phyloP scores from a whole-genome alignment of 768 basidiomycete species.

The Amanita phalloides region DNA sequence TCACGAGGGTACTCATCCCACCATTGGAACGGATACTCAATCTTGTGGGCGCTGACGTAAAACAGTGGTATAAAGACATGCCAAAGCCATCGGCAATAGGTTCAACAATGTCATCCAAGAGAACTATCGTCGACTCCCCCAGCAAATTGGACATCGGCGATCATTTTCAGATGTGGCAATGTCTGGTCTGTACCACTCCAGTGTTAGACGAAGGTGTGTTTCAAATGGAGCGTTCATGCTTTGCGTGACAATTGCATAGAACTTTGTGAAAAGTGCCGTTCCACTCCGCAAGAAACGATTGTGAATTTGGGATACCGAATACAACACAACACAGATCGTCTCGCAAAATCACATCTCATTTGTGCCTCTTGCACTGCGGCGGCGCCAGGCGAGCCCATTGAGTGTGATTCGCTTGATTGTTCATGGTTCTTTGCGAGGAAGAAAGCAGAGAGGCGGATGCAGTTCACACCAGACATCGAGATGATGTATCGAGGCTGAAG shows the following conservation, averaged over 20 bases:
- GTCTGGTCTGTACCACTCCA: constrained; percentile 52
- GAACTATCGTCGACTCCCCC: constrained; percentile 17
- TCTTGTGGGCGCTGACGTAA: constrained; percentile 81
- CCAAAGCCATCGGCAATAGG: constrained; percentile 39
- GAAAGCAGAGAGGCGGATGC: constrained; percentile 37
- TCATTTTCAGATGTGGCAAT: constrained; percentile 64
- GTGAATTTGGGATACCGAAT: constrained; percentile 45
- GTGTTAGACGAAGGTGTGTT: constrained; percentile 21
- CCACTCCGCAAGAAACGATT: constrained; percentile 41
- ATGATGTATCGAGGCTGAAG: constrained; percentile 13
- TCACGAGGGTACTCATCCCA: constrained; percentile 76
- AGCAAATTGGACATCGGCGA: constrained; percentile 50
- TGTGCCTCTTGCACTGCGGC: constrained; percentile 63
- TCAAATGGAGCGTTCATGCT: not conserved
- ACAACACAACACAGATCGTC: constrained; percentile 41
- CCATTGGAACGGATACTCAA: constrained; percentile 88
- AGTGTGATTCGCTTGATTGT: constrained; percentile 84
- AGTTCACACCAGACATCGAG: constrained; percentile 22
- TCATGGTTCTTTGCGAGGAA: constrained; percentile 69
- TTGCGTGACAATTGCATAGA: constrained; percentile 21
- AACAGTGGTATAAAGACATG: constrained; percentile 83
- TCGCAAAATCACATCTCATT: constrained; percentile 49
- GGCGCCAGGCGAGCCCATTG: constrained; percentile 44
- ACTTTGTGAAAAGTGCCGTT: constrained; percentile 55
- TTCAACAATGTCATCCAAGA: constrained; percentile 9